Conservation (phyloP, 2,329 filamentous ascomycete genomes). For the Cladophialophora bantiana region DNA sequence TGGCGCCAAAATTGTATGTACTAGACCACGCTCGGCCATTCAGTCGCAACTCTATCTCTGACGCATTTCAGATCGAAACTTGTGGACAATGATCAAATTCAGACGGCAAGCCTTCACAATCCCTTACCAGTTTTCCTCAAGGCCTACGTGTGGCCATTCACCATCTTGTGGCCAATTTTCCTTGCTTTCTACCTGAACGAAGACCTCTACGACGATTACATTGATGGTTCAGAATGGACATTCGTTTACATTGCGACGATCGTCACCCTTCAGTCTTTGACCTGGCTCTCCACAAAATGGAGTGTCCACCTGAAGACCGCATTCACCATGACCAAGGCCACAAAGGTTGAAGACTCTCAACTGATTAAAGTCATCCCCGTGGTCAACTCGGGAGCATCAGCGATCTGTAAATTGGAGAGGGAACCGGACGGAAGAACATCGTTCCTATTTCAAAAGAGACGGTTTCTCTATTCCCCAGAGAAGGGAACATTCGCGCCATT, state of each 20-base stretch:
- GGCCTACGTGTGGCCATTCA: constrained; percentile 91
- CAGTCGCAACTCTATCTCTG: constrained; percentile 10
- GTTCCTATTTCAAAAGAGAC: constrained; percentile 97
- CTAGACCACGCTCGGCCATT: not conserved
- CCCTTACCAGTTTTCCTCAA: constrained; percentile 82
- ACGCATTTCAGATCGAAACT: constrained; percentile 55
- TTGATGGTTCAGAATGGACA: constrained; percentile 95
- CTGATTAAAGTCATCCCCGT: constrained; percentile 93
- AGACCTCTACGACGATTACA: constrained; percentile 87
- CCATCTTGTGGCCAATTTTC: constrained; percentile 90
- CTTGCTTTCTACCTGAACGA: constrained; percentile 83
- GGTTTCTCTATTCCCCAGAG: constrained; percentile 82
- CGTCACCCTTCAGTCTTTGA: constrained; percentile 82
- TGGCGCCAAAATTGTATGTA: constrained; percentile 36
- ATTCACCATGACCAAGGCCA: constrained; percentile 79
- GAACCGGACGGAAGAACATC: constrained; percentile 79
- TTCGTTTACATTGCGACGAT: constrained; percentile 93
- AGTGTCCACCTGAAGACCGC: constrained; percentile 83
- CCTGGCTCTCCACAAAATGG: constrained; percentile 98
- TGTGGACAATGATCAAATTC: constrained; percentile 90
- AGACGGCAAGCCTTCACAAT: constrained; percentile 84
- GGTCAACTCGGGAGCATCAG: constrained; percentile 85
- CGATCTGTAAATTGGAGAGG: constrained; percentile 82
- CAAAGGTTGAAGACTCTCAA: constrained; percentile 73
- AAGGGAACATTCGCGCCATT: constrained; percentile 80